Base-by-base conservation (phyloP, 2,329 filamentous ascomycete genomes). In the Pleoardoris graminearum region DNA sequence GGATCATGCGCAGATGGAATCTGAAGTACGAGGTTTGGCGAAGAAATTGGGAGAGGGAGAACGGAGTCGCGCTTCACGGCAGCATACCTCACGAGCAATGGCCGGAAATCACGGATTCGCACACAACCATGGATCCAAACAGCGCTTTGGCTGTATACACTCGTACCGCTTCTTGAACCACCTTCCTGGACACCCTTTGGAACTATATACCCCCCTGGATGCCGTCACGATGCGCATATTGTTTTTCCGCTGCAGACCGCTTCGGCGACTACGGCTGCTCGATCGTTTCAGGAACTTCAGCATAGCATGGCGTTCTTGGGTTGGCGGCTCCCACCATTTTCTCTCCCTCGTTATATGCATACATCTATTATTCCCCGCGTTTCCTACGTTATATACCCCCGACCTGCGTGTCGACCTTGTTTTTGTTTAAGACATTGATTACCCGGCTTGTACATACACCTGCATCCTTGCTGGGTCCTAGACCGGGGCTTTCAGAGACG, bases 1-100 rank as follows among this genome's bases (percentile, higher is more conserved):
- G 69, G 36, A 33, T 76, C 8, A 53, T 58, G 14, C 66, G 68
- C 42, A 57, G 74, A 52, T 77, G 75, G 75, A 69, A 74, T 35
- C 61, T 77, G 29, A 69, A 68, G 44, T 70, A 69, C 39, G 74
- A 75, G 32, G 71, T 76, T 6, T 71, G 73, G 63, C 63, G 66
- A 10, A 69, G 64, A 51, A 68, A 69, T 43, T 73, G 68, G 68
- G 69, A 72, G 41, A 58, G 53, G 8, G 61, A 72, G 43, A 58
- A 70, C 38, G 51, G 53, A 30, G 58, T 52, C 16, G 48, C 54
- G 8, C 54, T 71, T 2, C 51, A 50, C 5, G 55, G 59, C 17
- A 49, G 42, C 25, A 53, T 72, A 5, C 66, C 68, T 19, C 65
- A 67, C 25, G 67, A 66, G 23, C 56, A 63, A 23, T 73, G 67